A percentile compares a stretch with the other conserved stretches of the same genome.
These are phyloP conservation scores for Tuber aestivum DNA, from an alignment of 495 filamentous ascomycete genomes.

Conservation along the genomic window DNA sequence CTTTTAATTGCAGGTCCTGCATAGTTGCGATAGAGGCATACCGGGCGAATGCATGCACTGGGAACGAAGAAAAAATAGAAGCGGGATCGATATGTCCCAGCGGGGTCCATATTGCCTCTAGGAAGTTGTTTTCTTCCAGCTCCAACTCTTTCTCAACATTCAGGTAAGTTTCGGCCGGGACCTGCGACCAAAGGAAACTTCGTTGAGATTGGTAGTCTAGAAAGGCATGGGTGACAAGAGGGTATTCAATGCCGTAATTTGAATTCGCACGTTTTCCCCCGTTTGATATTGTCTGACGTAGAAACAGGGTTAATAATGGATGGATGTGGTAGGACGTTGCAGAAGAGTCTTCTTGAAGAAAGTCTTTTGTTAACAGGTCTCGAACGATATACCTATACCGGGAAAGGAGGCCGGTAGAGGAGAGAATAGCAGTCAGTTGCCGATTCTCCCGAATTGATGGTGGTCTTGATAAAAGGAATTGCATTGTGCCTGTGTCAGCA, in stretches of 20 bases:
- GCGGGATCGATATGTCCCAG: constrained; percentile 7
- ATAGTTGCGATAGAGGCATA: constrained; percentile 19
- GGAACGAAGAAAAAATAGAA: constrained; percentile 22
- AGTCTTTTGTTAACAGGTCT: constrained; percentile 20
- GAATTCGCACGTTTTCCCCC: constrained; percentile 1
- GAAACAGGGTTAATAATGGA: constrained; percentile 22
- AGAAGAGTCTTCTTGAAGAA: constrained; percentile 16
- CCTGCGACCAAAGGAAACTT: constrained; percentile 13
- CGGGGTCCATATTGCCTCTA: constrained; percentile 24
- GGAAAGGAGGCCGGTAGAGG: constrained; percentile 15
- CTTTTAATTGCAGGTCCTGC: constrained; percentile 2
- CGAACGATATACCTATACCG: constrained; percentile 19
- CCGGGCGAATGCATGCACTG: constrained; percentile 18
- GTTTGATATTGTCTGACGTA: constrained; percentile 12
- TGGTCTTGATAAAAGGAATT: background rate
- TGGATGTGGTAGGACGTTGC: constrained; percentile 22
- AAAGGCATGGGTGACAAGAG: constrained; percentile 14
- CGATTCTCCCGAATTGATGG: constrained; percentile 12
- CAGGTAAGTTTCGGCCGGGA: constrained; percentile 15
- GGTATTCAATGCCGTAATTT: constrained; percentile 6
- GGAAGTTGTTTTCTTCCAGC: constrained; percentile 33
- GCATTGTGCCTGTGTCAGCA: constrained; percentile 4
- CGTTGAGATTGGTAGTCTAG: constrained; percentile 25
- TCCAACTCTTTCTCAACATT: constrained; percentile 18
- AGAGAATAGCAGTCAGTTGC: constrained; percentile 11